phyloP scores from a whole-genome alignment of 2,329 filamentous ascomycete genomes.

The Metarhizium sp. region DNA sequence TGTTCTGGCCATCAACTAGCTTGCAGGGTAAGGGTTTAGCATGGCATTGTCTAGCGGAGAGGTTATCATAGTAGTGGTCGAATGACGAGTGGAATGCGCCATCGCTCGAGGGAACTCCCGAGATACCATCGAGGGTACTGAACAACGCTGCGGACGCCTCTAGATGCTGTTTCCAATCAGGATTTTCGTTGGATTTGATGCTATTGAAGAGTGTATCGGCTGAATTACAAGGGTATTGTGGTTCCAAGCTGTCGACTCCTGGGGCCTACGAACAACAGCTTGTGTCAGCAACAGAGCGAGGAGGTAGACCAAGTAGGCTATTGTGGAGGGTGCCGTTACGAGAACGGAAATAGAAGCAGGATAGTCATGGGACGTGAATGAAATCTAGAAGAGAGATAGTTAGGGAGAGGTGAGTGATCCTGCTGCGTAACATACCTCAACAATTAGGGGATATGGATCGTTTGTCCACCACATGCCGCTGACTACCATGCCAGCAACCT shows the following conservation, averaged over 20 bases:
- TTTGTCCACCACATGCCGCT: slow-evolving; percentile 54
- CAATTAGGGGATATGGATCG: slow-evolving; percentile 33
- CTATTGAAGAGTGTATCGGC: slow-evolving; percentile 32
- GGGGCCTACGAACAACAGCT: slow-evolving; percentile 24
- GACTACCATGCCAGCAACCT: slow-evolving; percentile 69
- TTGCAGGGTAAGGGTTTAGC: slow-evolving; percentile 62
- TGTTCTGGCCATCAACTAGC: slow-evolving; percentile 32
- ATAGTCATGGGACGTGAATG: neutral
- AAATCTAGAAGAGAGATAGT: neutral
- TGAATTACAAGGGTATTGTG: slow-evolving; percentile 55
- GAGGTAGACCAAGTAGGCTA: neutral
- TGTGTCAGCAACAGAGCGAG: neutral
- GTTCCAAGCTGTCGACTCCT: slow-evolving; percentile 63
- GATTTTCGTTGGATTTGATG: slow-evolving; percentile 35
- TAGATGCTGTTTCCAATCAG: slow-evolving; percentile 56
- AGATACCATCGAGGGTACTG: slow-evolving; percentile 53
- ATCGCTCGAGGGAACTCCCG: slow-evolving; percentile 48
- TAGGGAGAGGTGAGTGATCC: neutral
- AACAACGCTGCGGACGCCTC: slow-evolving; percentile 45
- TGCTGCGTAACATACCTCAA: slow-evolving; percentile 26
- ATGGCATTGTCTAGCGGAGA: slow-evolving; percentile 72
- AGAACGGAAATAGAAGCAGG: neutral
- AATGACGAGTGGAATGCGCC: slow-evolving; percentile 59
- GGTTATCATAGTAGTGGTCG: slow-evolving; percentile 80
- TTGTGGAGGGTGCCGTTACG: too few species aligned